A percentile compares a stretch with the other conserved stretches of the same genome.
These are phyloP conservation scores for Yarrowia osloensis DNA, from an alignment of 805 yeast genomes.

Conservation along the genomic window DNA sequence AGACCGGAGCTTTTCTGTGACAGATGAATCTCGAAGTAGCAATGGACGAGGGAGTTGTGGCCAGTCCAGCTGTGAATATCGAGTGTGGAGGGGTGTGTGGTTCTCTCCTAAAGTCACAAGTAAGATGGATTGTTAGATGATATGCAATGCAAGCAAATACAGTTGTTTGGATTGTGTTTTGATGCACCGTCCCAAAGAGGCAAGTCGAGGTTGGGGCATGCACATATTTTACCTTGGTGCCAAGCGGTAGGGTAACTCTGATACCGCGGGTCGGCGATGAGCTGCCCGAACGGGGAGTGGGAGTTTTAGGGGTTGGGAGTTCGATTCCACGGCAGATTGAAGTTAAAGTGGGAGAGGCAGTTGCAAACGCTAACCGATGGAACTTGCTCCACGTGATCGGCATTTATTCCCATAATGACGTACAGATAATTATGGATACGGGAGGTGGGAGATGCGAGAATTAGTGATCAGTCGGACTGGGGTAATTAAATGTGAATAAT, in stretches of 20 bases:
- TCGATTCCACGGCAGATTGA: neutral
- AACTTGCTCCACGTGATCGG: constrained; percentile 3
- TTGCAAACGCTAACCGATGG: too few species aligned
- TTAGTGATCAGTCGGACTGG: neutral
- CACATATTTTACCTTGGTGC: neutral
- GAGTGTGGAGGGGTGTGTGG: neutral
- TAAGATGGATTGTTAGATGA: neutral
- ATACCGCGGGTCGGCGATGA: constrained; percentile 1
- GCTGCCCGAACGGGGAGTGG: neutral
- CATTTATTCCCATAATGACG: neutral
- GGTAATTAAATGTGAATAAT: too few species aligned
- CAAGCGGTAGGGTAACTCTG: constrained; percentile 5
- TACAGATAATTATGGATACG: neutral
- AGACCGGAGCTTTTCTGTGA: neutral
- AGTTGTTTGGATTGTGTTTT: constrained; percentile 14
- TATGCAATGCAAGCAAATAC: constrained; percentile 18
- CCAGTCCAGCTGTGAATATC: neutral
- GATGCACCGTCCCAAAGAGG: constrained; percentile 15
- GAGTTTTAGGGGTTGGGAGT: constrained; percentile 2
- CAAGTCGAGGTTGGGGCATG: constrained; percentile 4
- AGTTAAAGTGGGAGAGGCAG: too few species aligned
- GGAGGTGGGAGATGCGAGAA: neutral
- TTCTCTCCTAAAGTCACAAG: neutral
- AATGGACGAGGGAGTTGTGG: neutral
- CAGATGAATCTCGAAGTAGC: neutral